Conservation (phyloP, 768 basidiomycete species). For the Cystobasidium onofrii region DNA sequence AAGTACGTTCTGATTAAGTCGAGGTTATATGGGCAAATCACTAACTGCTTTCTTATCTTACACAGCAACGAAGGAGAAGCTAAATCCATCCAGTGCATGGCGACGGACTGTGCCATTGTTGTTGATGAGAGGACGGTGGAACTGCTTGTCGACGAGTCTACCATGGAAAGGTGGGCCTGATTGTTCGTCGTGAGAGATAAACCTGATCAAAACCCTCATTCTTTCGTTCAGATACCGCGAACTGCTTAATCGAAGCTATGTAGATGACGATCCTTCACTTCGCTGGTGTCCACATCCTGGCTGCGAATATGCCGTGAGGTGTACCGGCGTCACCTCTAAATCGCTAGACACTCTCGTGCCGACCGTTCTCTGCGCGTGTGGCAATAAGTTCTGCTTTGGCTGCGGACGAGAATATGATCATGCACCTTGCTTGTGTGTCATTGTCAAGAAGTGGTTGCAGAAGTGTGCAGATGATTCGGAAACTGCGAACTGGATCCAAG, state of each 20-base stretch:
- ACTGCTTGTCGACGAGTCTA: conserved; percentile 54
- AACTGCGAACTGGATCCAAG: conserved; percentile 99
- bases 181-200: not conserved
- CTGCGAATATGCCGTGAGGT: conserved; percentile 89
- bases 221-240: conserved; percentile 63
- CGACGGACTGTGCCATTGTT: conserved; percentile 46
- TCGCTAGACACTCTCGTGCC: conserved; percentile 73
- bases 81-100: conserved; percentile 50
- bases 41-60: not conserved
- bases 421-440: conserved; percentile 76
- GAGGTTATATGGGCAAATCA: not conserved
- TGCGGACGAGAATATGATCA: conserved; percentile 83
- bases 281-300: conserved; percentile 93
- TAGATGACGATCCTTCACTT: conserved; percentile 68
- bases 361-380: conserved; percentile 72
- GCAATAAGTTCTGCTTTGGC: conserved; percentile 87
- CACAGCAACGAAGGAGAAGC: conserved; percentile 46
- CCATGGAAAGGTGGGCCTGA: conserved; percentile 47
- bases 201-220: not conserved
- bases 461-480: conserved; percentile 97
- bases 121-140: conserved; percentile 47
- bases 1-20: conserved; percentile 2
- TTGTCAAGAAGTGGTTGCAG: conserved; percentile 88
- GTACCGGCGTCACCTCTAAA: conserved; percentile 69
- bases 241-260: conserved; percentile 80